Conservation (phyloP, 169 alveolate species). For the Eimeria zaria region DNA sequence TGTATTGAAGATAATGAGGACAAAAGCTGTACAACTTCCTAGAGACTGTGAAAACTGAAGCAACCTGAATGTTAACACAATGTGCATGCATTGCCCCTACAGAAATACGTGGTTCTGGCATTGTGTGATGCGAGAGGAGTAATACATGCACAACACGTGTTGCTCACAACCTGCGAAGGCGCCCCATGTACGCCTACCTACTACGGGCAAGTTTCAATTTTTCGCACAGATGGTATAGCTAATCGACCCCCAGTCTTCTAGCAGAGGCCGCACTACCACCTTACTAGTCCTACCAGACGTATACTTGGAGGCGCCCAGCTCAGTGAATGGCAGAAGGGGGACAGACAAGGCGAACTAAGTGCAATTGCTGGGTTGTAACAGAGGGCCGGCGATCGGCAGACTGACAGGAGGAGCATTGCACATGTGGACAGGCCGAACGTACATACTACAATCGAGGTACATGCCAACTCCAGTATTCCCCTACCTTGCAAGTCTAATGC, state of each 20-base stretch:
- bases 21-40: no score
- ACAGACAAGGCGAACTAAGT: background rate
- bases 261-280: background rate
- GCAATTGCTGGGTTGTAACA: background rate
- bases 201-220: background rate
- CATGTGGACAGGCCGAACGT: no score
- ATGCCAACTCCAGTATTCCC: no score
- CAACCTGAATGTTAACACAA: background rate
- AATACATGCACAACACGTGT: background rate
- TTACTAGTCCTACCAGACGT: background rate
- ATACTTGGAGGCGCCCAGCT: background rate
- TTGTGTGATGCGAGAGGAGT: background rate
- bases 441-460: no score
- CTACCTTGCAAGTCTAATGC: no score
- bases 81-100: background rate
- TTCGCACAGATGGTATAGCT: background rate
- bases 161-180: background rate
- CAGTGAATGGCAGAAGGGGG: background rate
- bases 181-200: background rate
- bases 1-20: background rate
- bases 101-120: background rate
- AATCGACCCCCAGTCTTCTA: background rate
- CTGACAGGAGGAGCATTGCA: background rate
- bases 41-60: no score
- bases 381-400: background rate